These are phyloP conservation scores for Lathyrus sativus DNA, from an alignment of 306 rosid genomes.

Conservation along the genomic window DNA sequence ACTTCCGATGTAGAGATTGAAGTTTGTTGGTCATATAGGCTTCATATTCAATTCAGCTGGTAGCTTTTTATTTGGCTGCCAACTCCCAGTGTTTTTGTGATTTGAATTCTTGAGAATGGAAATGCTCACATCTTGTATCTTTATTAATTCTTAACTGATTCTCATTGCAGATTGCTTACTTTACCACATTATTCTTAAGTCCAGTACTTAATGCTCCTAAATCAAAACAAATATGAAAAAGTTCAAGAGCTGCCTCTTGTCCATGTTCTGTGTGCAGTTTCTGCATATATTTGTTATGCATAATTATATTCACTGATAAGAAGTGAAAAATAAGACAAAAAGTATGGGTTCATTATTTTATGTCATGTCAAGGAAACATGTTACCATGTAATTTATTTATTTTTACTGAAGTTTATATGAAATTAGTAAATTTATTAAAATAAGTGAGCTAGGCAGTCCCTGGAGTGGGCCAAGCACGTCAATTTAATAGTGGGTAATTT, in stretches of 20 bases:
- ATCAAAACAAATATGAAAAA: neutral
- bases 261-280: neutral
- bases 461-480: neutral
- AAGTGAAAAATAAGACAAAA: neutral
- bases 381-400: neutral
- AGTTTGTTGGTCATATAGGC: constrained; percentile 10
- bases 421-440: neutral
- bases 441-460: neutral
- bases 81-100: neutral
- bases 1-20: constrained; percentile 3
- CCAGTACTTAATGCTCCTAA: constrained; percentile 10
- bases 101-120: neutral
- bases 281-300: constrained; percentile 1
- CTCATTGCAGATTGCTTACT: constrained; percentile 65
- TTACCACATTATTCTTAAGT: constrained; percentile 50
- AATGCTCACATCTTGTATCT: constrained; percentile 22
- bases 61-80: constrained; percentile 5
- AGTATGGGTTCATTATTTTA: neutral
- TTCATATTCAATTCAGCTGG: neutral
- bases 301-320: neutral
- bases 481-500: neutral
- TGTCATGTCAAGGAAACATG: neutral
- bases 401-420: neutral
- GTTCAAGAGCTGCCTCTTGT: neutral
- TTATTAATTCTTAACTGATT: constrained; percentile 22